Percentiles rank a stretch among this genome's conserved stretches.
Evolutionary conservation across 352 stramenopile genomes (phyloP).

Genomic region (Phytophthora sojae): DNA sequence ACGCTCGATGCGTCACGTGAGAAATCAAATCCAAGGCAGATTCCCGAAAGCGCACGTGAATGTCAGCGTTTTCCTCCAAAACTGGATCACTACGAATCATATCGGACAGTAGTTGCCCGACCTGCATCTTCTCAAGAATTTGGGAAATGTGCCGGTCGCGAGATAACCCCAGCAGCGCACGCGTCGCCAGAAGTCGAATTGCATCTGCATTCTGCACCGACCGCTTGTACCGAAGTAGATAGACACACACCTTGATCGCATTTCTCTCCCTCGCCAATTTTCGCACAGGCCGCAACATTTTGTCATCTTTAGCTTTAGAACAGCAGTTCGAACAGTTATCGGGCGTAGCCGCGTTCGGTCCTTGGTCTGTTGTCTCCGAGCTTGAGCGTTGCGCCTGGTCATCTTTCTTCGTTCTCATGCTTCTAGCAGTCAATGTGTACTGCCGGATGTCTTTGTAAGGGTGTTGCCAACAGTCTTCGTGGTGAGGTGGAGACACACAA

Average conservation of each 20-base stretch:
- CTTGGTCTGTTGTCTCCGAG: slow-evolving; percentile 13
- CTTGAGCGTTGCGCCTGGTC: slow-evolving; percentile 27
- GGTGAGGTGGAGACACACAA: slow-evolving; percentile 79
- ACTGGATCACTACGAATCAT: slow-evolving; percentile 88
- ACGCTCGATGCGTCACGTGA: slow-evolving; percentile 82
- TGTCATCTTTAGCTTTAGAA: slow-evolving; percentile 67
- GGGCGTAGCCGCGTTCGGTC: slow-evolving; percentile 1
- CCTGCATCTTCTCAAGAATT: slow-evolving; percentile 92
- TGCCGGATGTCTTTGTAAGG: slow-evolving; percentile 87
- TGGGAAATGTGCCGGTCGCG: slow-evolving; percentile 89
- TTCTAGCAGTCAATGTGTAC: slow-evolving; percentile 76
- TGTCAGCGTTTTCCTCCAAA: slow-evolving; percentile 85
- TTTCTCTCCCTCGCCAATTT: slow-evolving; percentile 83
- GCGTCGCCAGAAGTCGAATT: slow-evolving; percentile 84
- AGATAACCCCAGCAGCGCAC: slow-evolving; percentile 83
- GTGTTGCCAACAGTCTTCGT: slow-evolving; percentile 86
- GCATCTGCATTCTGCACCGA: slow-evolving; percentile 89
- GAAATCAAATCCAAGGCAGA: slow-evolving; percentile 90
- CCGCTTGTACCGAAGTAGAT: slow-evolving; percentile 88
- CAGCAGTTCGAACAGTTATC: slow-evolving; percentile 56
- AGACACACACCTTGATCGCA: slow-evolving; percentile 89
- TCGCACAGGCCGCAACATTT: slow-evolving; percentile 68
- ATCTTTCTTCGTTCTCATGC: slow-evolving; percentile 66
- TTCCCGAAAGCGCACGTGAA: slow-evolving; percentile 89
- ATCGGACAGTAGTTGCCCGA: slow-evolving; percentile 86